A percentile compares a stretch with the other conserved stretches of the same genome.
These are phyloP conservation scores for Talaromyces verruculosus DNA, from an alignment of 2,329 filamentous ascomycete species.

Conservation along the genomic window DNA sequence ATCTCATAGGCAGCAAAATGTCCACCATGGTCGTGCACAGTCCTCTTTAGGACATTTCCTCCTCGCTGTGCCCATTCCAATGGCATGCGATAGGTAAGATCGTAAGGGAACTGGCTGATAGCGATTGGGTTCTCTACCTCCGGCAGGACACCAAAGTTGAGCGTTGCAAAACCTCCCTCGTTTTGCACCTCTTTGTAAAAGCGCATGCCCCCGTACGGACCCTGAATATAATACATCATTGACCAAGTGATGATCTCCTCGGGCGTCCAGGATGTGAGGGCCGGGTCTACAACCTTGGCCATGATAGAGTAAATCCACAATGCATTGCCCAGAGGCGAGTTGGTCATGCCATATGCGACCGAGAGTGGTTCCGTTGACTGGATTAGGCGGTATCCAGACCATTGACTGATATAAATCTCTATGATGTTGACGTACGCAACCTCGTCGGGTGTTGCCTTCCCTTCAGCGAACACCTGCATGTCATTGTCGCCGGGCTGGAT, in stretches of 20 bases:
- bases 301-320: slow-evolving; percentile 8
- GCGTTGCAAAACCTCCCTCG: slow-evolving; percentile 8
- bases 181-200: slow-evolving; percentile 14
- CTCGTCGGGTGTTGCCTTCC: slow-evolving; percentile 5
- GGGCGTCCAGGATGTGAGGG: slow-evolving; percentile 6
- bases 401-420: slow-evolving; percentile 9
- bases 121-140: slow-evolving; percentile 5
- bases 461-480: slow-evolving; percentile 5
- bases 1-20: slow-evolving; percentile 10
- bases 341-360: slow-evolving; percentile 8
- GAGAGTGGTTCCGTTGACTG: slow-evolving; percentile 12
- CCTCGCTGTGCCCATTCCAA: slow-evolving; percentile 10
- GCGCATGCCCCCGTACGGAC: slow-evolving; percentile 9
- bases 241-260: slow-evolving; percentile 15
- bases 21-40: slow-evolving; percentile 7
- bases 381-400: slow-evolving; percentile 8
- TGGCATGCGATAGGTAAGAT: slow-evolving; percentile 9
- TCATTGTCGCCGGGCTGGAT: background rate
- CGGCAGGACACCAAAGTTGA: slow-evolving; percentile 7
- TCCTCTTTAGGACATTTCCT: slow-evolving; percentile 12
- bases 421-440: slow-evolving; percentile 9
- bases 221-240: slow-evolving; percentile 13
- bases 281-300: slow-evolving; percentile 4
- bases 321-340: slow-evolving; percentile 11
- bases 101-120: slow-evolving; percentile 11